Evolutionary conservation across 2,329 filamentous ascomycete genomes (phyloP).

Genomic region (Microdochium nivale): DNA sequence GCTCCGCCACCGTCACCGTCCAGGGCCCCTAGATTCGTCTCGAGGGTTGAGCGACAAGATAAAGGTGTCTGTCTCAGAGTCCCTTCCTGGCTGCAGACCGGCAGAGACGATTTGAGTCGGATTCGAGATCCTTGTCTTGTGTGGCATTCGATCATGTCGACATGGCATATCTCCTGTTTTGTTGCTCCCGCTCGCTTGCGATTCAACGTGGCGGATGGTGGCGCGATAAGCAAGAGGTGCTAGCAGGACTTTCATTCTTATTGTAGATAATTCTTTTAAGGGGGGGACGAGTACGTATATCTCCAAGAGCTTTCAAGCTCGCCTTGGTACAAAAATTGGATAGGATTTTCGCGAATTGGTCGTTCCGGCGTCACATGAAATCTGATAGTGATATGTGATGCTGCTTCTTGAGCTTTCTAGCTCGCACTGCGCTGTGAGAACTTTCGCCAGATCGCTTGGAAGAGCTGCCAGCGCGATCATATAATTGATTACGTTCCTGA

Average conservation of each 20-base stretch:
- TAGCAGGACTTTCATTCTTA: neutral
- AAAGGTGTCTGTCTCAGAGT: neutral
- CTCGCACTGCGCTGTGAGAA: neutral
- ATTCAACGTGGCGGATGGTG: neutral
- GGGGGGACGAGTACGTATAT: neutral
- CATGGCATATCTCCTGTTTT: neutral
- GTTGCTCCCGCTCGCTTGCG: neutral
- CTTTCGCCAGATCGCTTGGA: too few species aligned
- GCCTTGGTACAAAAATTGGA: neutral
- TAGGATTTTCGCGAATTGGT: neutral
- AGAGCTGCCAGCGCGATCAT: too few species aligned
- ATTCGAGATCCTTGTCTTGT: neutral
- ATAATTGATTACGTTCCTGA: too few species aligned
- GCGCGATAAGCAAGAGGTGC: neutral
- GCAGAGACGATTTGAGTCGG: neutral
- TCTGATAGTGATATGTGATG: neutral
- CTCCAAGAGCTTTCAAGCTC: neutral
- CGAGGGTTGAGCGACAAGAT: neutral
- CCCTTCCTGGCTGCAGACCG: neutral
- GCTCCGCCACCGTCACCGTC: slow-evolving; percentile 28
- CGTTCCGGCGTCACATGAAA: neutral
- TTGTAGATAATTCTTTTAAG: neutral
- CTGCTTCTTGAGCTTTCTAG: neutral
- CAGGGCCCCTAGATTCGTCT: slow-evolving; percentile 6
- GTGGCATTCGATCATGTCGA: too few species aligned